These are phyloP conservation scores for Penicillium sp. DNA, from an alignment of 2,329 filamentous ascomycete genomes.

Conservation along the genomic window DNA sequence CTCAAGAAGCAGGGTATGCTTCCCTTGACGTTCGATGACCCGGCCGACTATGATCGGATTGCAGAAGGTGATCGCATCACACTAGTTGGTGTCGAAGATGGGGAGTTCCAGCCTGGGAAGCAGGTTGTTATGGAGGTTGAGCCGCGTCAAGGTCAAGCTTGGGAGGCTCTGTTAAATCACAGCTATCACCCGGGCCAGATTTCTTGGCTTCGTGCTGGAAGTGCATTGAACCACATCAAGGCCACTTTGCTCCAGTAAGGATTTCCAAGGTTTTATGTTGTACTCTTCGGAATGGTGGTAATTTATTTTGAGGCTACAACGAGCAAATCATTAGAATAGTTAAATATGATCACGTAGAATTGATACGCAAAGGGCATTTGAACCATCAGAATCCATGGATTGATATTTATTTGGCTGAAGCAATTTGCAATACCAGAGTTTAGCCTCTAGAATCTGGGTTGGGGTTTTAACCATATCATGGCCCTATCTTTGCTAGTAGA, in stretches of 20 bases:
- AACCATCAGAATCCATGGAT: too few relatives aligned
- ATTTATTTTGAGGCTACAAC: neutral
- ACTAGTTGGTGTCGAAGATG: conserved; percentile 22
- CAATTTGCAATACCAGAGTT: too few relatives aligned
- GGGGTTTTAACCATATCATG: too few relatives aligned
- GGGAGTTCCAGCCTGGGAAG: conserved; percentile 28
- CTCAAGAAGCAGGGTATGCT: conserved; percentile 99
- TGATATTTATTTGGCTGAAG: too few relatives aligned
- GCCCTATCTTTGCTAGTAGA: too few relatives aligned
- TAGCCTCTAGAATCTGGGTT: too few relatives aligned
- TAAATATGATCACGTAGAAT: too few relatives aligned
- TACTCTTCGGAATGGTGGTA: neutral
- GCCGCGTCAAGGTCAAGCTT: conserved; percentile 12
- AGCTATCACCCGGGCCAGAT: conserved; percentile 35
- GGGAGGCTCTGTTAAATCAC: conserved; percentile 35
- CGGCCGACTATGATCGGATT: conserved; percentile 77
- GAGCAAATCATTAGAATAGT: too few relatives aligned
- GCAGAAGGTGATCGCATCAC: conserved; percentile 21
- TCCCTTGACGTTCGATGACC: conserved; percentile 86
- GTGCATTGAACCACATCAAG: conserved; percentile 39
- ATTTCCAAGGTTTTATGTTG: neutral
- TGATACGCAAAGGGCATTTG: too few relatives aligned
- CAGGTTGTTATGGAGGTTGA: conserved; percentile 32
- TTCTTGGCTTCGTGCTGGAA: conserved; percentile 36
- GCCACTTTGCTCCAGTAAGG: neutral